Evolutionary conservation across 2,329 filamentous ascomycete species (phyloP).

Genomic region (Penicillium sclerotiorum): DNA sequence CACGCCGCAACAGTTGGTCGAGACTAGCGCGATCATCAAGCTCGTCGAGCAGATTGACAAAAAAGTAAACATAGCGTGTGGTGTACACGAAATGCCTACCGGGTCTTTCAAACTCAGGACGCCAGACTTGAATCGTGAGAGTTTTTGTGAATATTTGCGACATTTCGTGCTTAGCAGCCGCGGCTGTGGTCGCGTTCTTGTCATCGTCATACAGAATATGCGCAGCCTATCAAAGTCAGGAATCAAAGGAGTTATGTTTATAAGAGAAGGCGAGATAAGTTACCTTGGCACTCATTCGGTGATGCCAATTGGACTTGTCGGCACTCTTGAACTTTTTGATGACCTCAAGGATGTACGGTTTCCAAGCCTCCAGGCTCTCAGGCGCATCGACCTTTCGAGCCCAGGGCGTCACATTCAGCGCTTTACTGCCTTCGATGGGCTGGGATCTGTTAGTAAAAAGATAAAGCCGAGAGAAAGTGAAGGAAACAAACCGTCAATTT

Average conservation of each 20-base stretch:
- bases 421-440: conserved; percentile 51
- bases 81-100: conserved; percentile 93
- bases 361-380: conserved; percentile 57
- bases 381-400: conserved; percentile 54
- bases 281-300: conserved; percentile 81
- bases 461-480: conserved; percentile 19
- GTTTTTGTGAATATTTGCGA: conserved; percentile 92
- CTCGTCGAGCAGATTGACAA: conserved; percentile 72
- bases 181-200: conserved; percentile 54
- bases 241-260: too few species aligned
- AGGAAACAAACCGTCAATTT: conserved; percentile 44
- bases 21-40: conserved; percentile 74
- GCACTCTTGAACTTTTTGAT: conserved; percentile 64
- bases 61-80: conserved; percentile 80
- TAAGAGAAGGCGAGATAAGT: neutral
- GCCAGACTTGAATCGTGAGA: conserved; percentile 94
- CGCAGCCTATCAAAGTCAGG: conserved; percentile 52
- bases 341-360: conserved; percentile 63
- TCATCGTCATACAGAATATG: conserved; percentile 63
- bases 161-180: conserved; percentile 73
- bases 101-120: conserved; percentile 80
- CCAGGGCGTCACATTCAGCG: conserved; percentile 58
- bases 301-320: conserved; percentile 94
- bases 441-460: conserved; percentile 32
- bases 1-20: conserved; percentile 75